phyloP scores from a whole-genome alignment of 805 yeast genomes.

The Suhomyces xylopsoci region DNA sequence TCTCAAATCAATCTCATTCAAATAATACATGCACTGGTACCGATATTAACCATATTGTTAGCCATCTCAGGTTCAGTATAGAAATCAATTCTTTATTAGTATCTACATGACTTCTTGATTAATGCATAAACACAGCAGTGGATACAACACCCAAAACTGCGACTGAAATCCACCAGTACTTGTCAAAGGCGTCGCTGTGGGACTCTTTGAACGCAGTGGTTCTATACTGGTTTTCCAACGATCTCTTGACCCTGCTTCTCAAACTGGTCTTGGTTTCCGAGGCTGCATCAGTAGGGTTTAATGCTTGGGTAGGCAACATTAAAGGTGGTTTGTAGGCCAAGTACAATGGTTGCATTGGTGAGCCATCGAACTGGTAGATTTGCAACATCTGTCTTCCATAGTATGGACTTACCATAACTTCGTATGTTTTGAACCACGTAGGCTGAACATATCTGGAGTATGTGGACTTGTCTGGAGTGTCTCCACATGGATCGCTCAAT shows the following conservation, averaged over 20 bases:
- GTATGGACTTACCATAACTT: slow-evolving; percentile 66
- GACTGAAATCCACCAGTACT: slow-evolving; percentile 57
- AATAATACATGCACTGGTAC: not conserved
- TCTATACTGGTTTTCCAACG: slow-evolving; percentile 74
- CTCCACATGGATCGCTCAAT: slow-evolving; percentile 82
- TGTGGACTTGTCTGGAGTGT: slow-evolving; percentile 39
- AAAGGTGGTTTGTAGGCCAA: slow-evolving; percentile 90
- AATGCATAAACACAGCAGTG: slow-evolving; percentile 24
- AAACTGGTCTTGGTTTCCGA: slow-evolving; percentile 32
- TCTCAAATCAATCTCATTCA: not conserved
- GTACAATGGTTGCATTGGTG: slow-evolving; percentile 81
- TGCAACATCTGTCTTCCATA: slow-evolving; percentile 79
- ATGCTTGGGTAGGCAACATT: slow-evolving; percentile 90
- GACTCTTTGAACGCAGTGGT: slow-evolving; percentile 65
- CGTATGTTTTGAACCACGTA: slow-evolving; percentile 56
- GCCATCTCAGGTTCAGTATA: not conserved
- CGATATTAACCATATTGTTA: not conserved
- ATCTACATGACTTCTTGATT: slow-evolving; percentile 1
- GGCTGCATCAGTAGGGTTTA: slow-evolving; percentile 72
- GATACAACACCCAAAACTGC: slow-evolving; percentile 43
- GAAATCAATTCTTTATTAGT: not conserved
- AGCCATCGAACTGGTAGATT: slow-evolving; percentile 74
- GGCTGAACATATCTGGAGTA: slow-evolving; percentile 74
- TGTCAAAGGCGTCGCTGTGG: slow-evolving; percentile 32
- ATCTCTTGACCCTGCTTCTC: slow-evolving; percentile 57